phyloP scores from a whole-genome alignment of 176 grass and related monocot genomes.

The Musa beccarii region DNA sequence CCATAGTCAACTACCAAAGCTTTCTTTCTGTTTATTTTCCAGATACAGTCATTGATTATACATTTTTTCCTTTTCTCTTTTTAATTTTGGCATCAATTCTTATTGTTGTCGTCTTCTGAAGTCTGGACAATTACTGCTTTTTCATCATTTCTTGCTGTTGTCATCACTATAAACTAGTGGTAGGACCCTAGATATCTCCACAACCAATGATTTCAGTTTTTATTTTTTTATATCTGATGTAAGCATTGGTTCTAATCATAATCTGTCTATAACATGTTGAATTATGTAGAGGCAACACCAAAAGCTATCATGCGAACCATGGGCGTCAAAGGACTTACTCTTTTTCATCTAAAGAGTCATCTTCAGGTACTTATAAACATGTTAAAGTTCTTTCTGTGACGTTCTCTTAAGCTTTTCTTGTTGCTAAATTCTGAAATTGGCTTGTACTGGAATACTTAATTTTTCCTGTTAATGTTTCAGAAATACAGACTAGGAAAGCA shows the following conservation, averaged over 20 bases:
- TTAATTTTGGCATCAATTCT: background rate
- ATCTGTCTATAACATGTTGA: background rate
- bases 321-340: conserved; percentile 92
- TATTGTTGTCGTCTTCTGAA: background rate
- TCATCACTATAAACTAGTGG: background rate
- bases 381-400: background rate
- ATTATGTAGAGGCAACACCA: conserved; percentile 79
- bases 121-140: background rate
- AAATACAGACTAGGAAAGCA: conserved; percentile 99
- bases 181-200: background rate
- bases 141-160: background rate
- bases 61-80: background rate
- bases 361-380: conserved; percentile 48
- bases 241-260: background rate
- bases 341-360: conserved; percentile 99
- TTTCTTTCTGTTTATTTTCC: too few relatives aligned
- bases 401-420: conserved; percentile 15
- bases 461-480: conserved; percentile 32
- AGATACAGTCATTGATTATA: background rate
- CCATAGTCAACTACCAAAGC: too few relatives aligned
- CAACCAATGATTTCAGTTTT: background rate
- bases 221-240: background rate
- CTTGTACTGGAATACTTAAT: conserved; percentile 4
- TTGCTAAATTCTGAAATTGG: conserved; percentile 9
- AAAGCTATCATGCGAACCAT: conserved; percentile 99